These are phyloP conservation scores for Ophryocystis elektroscirrha DNA, from an alignment of 169 alveolate genomes.

Conservation along the genomic window DNA sequence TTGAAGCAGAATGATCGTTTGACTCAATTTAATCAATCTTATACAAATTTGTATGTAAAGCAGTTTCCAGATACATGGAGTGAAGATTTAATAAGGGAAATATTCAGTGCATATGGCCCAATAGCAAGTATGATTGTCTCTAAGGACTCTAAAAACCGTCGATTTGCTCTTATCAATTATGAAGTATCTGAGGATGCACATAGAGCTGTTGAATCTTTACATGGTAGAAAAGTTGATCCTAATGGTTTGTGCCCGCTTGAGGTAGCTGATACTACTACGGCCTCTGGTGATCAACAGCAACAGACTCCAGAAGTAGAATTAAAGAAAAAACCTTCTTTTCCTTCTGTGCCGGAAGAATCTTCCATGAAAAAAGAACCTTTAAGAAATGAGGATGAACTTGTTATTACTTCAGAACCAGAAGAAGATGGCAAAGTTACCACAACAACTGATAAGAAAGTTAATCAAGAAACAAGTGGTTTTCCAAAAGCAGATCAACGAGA, in stretches of 20 bases:
- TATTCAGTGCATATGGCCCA: slow-evolving; percentile 38
- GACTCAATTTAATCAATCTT: slow-evolving; percentile 9
- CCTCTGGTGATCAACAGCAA: background rate
- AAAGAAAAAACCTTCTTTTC: background rate
- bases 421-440: background rate
- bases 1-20: slow-evolving; percentile 44
- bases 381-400: background rate
- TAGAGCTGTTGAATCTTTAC: slow-evolving; percentile 54
- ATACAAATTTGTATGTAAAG: slow-evolving; percentile 36
- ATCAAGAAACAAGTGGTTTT: slow-evolving; percentile 1
- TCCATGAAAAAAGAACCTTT: background rate
- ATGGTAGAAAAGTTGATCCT: slow-evolving; percentile 41
- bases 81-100: slow-evolving; percentile 11
- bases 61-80: slow-evolving; percentile 66
- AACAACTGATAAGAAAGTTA: background rate
- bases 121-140: slow-evolving; percentile 52
- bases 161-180: slow-evolving; percentile 59
- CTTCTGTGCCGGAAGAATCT: background rate
- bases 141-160: slow-evolving; percentile 53
- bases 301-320: slow-evolving; percentile 2
- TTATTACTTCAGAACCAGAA: background rate
- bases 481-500: background rate
- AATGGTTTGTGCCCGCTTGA: slow-evolving; percentile 21
- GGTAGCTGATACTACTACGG: background rate
- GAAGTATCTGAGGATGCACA: slow-evolving; percentile 52